A percentile compares a stretch with the other conserved stretches of the same genome.
Conservation (phyloP, 768 basidiomycete species). For the Lyophyllum atratum region DNA sequence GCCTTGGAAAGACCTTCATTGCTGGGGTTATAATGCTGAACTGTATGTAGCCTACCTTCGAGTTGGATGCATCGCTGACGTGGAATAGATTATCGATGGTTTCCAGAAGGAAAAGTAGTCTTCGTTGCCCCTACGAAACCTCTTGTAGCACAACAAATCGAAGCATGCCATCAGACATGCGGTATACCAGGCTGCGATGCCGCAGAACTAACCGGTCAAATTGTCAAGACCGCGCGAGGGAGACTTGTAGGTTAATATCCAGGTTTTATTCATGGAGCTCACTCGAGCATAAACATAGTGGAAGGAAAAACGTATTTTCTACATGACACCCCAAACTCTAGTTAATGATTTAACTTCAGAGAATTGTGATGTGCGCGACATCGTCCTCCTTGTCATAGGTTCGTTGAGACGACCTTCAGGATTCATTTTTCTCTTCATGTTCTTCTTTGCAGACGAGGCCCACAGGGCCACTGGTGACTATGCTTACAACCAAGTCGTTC, state of each 20-base stretch:
- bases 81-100: slow-evolving; percentile 83
- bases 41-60: slow-evolving; percentile 44
- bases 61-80: neutral
- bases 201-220: slow-evolving; percentile 83
- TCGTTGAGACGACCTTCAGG: slow-evolving; percentile 15
- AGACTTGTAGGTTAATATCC: slow-evolving; percentile 52
- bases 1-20: slow-evolving; percentile 97
- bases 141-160: slow-evolving; percentile 92
- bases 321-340: slow-evolving; percentile 95
- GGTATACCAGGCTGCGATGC: slow-evolving; percentile 90
- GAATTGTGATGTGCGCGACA: slow-evolving; percentile 75
- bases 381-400: slow-evolving; percentile 91
- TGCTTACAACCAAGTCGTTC: slow-evolving; percentile 86
- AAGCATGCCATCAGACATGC: slow-evolving; percentile 90
- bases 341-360: slow-evolving; percentile 80
- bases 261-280: neutral
- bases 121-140: slow-evolving; percentile 98
- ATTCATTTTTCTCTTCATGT: neutral
- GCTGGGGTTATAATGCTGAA: slow-evolving; percentile 97
- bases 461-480: slow-evolving; percentile 94
- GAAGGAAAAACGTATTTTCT: slow-evolving; percentile 84
- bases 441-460: slow-evolving; percentile 72
- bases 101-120: slow-evolving; percentile 86
- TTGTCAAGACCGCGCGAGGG: slow-evolving; percentile 51
- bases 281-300: slow-evolving; percentile 47